phyloP scores from a whole-genome alignment of 257 asterid genomes.

The Capsicum rhomboideum region DNA sequence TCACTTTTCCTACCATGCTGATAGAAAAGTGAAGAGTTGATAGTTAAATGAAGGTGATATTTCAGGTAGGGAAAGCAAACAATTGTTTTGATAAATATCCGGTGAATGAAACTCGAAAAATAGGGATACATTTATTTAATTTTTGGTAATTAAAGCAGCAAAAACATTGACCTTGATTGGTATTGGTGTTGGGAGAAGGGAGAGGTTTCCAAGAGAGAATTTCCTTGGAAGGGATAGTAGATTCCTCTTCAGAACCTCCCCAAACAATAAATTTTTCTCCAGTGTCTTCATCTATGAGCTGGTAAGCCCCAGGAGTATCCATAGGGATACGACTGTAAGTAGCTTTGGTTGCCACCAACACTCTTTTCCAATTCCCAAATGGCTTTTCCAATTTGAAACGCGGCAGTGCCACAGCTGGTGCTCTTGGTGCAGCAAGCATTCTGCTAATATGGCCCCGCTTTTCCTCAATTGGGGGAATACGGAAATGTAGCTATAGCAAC shows the following conservation, averaged over 20 bases:
- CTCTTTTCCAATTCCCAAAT: background rate
- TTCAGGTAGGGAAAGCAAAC: too few relatives aligned
- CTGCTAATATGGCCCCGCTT: too few relatives aligned
- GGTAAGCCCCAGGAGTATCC: conserved; percentile 36
- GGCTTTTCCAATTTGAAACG: background rate
- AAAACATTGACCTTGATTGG: background rate
- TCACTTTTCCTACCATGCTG: too few relatives aligned
- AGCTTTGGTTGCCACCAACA: conserved; percentile 7
- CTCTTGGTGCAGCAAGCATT: background rate
- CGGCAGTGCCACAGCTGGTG: background rate
- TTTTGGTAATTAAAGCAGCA: background rate
- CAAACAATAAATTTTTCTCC: conserved; percentile 33
- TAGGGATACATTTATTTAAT: too few relatives aligned
- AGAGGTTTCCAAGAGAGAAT: conserved; percentile 24
- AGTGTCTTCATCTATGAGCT: conserved; percentile 28
- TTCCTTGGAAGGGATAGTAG: conserved; percentile 18
- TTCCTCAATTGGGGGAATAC: too few relatives aligned
- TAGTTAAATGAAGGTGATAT: too few relatives aligned
- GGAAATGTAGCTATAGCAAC: too few relatives aligned
- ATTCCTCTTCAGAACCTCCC: conserved; percentile 31
- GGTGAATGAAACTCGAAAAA: too few relatives aligned
- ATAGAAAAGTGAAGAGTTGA: too few relatives aligned
- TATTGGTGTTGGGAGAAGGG: background rate
- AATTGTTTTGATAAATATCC: too few relatives aligned
- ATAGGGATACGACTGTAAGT: conserved; percentile 18